phyloP scores from a whole-genome alignment of 331 rosid genomes.

The Stylosanthes scabra region DNA sequence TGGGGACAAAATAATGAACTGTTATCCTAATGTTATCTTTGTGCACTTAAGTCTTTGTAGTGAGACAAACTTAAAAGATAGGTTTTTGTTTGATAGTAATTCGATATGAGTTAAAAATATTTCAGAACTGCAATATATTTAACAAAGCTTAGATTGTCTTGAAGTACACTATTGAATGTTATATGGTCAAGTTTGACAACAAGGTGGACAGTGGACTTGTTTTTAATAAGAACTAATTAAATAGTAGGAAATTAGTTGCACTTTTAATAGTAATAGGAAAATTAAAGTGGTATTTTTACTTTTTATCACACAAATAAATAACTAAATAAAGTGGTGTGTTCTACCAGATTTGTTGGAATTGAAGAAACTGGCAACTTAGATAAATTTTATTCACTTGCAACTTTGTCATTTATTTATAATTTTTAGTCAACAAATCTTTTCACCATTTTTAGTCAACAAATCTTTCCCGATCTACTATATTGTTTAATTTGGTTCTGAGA shows the following conservation, averaged over 20 bases:
- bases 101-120: conserved; percentile 23
- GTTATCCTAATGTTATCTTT: neutral
- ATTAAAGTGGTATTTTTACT: neutral
- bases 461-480: no score
- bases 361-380: conserved; percentile 23
- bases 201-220: no score
- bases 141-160: conserved; percentile 19
- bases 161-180: conserved; percentile 20
- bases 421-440: conserved; percentile 41
- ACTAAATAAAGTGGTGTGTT: conserved; percentile 12
- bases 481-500: no score
- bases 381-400: conserved; percentile 19
- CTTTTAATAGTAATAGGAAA: conserved; percentile 30
- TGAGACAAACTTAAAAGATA: conserved; percentile 24
- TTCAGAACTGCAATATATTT: conserved; percentile 1
- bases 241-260: conserved; percentile 29
- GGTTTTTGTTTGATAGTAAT: conserved; percentile 15
- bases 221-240: conserved; percentile 23
- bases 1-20: conserved; percentile 14
- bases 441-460: no score
- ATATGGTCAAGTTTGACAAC: conserved; percentile 27
- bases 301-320: neutral
- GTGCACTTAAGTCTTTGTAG: conserved; percentile 18
- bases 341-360: conserved; percentile 33
- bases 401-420: conserved; percentile 26